A percentile compares a stretch with the other conserved stretches of the same genome.
These are phyloP conservation scores for Bacidia gigantensis DNA, from an alignment of 495 filamentous ascomycete genomes.

Conservation along the genomic window DNA sequence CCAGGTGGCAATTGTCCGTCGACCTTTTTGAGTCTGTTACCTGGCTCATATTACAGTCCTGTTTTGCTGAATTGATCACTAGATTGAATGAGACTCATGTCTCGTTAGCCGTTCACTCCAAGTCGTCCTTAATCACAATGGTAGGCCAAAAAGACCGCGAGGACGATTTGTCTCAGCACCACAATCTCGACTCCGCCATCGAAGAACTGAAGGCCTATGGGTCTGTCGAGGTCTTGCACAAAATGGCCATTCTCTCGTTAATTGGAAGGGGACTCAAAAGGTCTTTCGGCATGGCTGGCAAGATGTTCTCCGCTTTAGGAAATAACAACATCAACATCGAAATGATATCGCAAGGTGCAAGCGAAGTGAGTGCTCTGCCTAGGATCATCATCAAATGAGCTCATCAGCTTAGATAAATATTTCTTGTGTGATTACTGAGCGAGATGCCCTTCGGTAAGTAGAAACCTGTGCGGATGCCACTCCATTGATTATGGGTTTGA, in stretches of 20 bases:
- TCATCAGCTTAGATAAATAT: conserved; percentile 68
- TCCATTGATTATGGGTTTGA: too few species aligned
- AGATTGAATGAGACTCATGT: conserved; percentile 91
- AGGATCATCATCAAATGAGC: too few species aligned
- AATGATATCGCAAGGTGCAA: conserved; percentile 17
- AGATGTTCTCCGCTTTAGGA: conserved; percentile 80
- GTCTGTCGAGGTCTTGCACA: conserved; percentile 65
- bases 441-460: conserved; percentile 79
- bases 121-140: conserved; percentile 26
- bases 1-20: conserved; percentile 65
- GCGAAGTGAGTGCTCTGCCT: not conserved
- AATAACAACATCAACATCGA: conserved; percentile 17
- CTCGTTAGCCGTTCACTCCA: conserved; percentile 81
- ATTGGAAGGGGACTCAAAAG: conserved; percentile 93
- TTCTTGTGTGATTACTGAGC: conserved; percentile 85
- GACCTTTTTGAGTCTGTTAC: conserved; percentile 40
- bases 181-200: conserved; percentile 49
- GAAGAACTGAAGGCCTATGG: conserved; percentile 63
- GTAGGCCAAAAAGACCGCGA: conserved; percentile 40
- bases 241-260: conserved; percentile 85
- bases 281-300: conserved; percentile 79
- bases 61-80: conserved; percentile 31
- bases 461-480: too few species aligned
- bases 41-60: not conserved
- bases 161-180: conserved; percentile 36